phyloP scores from a whole-genome alignment of 2,329 filamentous ascomycete genomes.

The Penicillium sp. region DNA sequence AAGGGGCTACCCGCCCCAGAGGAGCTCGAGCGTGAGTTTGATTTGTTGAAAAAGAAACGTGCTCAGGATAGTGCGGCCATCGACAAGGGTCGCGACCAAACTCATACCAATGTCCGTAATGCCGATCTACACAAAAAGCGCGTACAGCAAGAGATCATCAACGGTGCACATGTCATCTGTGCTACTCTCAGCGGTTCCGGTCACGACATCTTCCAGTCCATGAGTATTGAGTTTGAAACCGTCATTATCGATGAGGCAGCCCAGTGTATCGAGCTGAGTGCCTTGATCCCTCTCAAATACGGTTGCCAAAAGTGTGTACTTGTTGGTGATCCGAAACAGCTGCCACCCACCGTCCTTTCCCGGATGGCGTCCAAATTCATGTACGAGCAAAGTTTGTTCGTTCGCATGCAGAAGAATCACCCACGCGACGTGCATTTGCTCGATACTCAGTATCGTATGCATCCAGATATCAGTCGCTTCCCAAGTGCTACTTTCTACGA shows the following conservation, averaged over 20 bases:
- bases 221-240: constrained; percentile 96
- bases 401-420: constrained; percentile 94
- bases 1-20: constrained; percentile 45
- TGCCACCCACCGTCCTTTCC: constrained; percentile 93
- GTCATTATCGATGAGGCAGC: constrained; percentile 98
- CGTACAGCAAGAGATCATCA: constrained; percentile 86
- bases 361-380: constrained; percentile 88
- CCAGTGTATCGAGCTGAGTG: constrained; percentile 95
- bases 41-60: constrained; percentile 74
- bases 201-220: constrained; percentile 93
- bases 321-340: constrained; percentile 94
- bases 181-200: constrained; percentile 93
- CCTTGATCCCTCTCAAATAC: constrained; percentile 95
- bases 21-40: constrained; percentile 71
- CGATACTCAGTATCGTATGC: constrained; percentile 99
- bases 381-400: constrained; percentile 97
- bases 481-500: constrained; percentile 93
- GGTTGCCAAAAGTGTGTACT: constrained; percentile 95
- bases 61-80: constrained; percentile 76
- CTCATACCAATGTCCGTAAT: constrained; percentile 77
- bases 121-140: constrained; percentile 80
- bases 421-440: constrained; percentile 86
- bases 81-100: constrained; percentile 81
- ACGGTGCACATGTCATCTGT: constrained; percentile 88
- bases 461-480: constrained; percentile 90